These are phyloP conservation scores for Euclidium syriacum DNA, from an alignment of 345 rosid species.

Conservation along the genomic window DNA sequence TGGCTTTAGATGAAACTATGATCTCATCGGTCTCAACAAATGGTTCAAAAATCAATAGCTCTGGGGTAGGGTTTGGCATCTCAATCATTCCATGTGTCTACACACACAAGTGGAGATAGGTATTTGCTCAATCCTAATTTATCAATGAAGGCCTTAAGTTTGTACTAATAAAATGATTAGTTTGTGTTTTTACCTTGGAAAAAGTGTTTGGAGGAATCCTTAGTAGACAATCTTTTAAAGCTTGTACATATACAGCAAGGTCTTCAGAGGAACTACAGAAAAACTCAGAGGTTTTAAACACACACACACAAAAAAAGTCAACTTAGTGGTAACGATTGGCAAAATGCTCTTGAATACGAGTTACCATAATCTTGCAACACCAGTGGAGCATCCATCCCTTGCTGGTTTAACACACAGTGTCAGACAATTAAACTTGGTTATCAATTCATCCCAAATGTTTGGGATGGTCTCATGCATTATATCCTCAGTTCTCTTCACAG, in stretches of 20 bases:
- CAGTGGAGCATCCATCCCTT: slow-evolving; percentile 96
- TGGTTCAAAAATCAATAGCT: slow-evolving; percentile 77
- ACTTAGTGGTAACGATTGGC: neutral
- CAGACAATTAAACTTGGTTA: slow-evolving; percentile 60
- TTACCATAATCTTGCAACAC: slow-evolving; percentile 94
- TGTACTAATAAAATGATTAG: neutral
- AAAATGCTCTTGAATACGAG: slow-evolving; percentile 2
- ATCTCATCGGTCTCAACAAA: slow-evolving; percentile 89
- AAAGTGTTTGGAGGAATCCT: slow-evolving; percentile 80
- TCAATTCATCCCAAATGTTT: slow-evolving; percentile 59
- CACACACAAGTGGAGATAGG: slow-evolving; percentile 7
- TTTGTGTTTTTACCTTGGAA: slow-evolving; percentile 57
- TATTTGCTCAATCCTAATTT: neutral
- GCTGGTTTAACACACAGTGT: slow-evolving; percentile 91
- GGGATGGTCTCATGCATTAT: slow-evolving; percentile 41
- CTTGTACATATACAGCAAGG: slow-evolving; percentile 61
- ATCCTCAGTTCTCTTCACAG: slow-evolving; percentile 57
- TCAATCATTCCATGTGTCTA: slow-evolving; percentile 91
- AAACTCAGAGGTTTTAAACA: slow-evolving; percentile 16
- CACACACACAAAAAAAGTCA: neutral
- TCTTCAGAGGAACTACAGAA: slow-evolving; percentile 65
- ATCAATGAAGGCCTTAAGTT: neutral
- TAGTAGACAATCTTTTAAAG: slow-evolving; percentile 62
- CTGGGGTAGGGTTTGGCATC: slow-evolving; percentile 92
- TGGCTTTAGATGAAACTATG: slow-evolving; percentile 52